Conservation (phyloP, 345 rosid genomes). For the Aegle marmelos region DNA sequence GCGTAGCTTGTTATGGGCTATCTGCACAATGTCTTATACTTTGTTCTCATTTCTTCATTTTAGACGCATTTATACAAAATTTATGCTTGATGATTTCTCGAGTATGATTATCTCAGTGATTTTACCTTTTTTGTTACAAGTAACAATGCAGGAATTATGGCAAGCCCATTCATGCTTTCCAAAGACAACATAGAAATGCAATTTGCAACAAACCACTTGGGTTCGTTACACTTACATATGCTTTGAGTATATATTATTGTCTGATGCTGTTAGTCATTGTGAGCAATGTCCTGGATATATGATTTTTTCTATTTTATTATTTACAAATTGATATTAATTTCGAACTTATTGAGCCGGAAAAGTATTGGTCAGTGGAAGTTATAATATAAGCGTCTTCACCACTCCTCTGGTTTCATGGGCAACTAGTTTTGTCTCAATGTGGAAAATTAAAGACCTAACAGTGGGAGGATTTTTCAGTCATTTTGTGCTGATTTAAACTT, state of each 20-base stretch:
- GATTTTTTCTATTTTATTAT: not conserved
- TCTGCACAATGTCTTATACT: not conserved
- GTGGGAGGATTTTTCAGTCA: not conserved
- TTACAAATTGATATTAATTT: not conserved
- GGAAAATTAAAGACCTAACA: not conserved
- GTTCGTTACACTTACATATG: slow-evolving; percentile 3
- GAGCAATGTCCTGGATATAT: not conserved
- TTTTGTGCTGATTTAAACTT: not conserved
- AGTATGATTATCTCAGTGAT: not conserved
- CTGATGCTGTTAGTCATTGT: not conserved
- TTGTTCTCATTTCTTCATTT: not conserved
- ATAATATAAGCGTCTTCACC: not conserved
- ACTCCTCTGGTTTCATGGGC: not conserved
- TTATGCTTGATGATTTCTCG: not conserved
- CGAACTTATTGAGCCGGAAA: not conserved
- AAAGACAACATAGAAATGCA: slow-evolving; percentile 35
- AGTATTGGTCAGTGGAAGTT: not conserved
- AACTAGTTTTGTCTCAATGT: not conserved
- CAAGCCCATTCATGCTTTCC: slow-evolving; percentile 31
- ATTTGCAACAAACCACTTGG: slow-evolving; percentile 36
- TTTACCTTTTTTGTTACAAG: slow-evolving; percentile 4
- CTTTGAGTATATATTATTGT: not conserved
- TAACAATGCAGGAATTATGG: slow-evolving; percentile 37
- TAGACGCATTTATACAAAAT: not conserved
- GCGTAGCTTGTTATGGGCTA: not conserved